Base-by-base conservation (phyloP, 441 rosid genomes). In the Syzygium syzygioides region DNA sequence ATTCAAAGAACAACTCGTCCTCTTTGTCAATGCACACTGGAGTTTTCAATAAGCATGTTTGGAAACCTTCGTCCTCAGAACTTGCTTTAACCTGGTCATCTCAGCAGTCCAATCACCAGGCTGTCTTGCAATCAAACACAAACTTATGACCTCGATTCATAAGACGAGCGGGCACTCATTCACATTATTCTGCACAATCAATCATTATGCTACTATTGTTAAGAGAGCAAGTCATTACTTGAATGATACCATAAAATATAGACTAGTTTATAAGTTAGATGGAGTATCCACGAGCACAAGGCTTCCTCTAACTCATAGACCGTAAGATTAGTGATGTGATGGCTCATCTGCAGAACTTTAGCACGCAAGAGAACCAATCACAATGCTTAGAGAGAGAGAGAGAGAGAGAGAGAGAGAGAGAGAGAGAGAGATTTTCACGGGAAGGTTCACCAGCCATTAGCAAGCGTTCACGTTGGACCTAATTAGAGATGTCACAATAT, bases 371-470 rank as follows among this genome's bases (percentile, higher is more conserved):
- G 52, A 76, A 37, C 52, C 17, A 3, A 41, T 76, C 3, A 12
- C 19, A 28, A 37, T 76, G 83, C 52, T 23, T n/a, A n/a, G n/a
- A n/a, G n/a, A n/a, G n/a, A 45, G 48, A 45, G 86, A 71, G 76
- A 32, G n/a, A 59, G 45, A 53, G 19, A 53, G 86, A 68, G 88
- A 59, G n/a, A 41, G 64, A 53, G 88, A 55, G 52, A 54, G 66
- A 23, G 86, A 26, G 84, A 87, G 55, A 90, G 55, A 83, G 87
- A 92, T 88, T 92, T 93, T 92, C 92, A 93, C 85, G 94, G 92
- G 95, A 91, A 94, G 88, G 93, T 93, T 91, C 90, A 92, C 92
- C 94, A 91, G 93, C 97, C 86, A 93, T 92, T 94, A 92, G 94
- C 95, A 89, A 93, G 94, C 95, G 93, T 95, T 94, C 96, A 94